phyloP scores from a whole-genome alignment of 345 rosid genomes.

The Citrus cavaleriei region DNA sequence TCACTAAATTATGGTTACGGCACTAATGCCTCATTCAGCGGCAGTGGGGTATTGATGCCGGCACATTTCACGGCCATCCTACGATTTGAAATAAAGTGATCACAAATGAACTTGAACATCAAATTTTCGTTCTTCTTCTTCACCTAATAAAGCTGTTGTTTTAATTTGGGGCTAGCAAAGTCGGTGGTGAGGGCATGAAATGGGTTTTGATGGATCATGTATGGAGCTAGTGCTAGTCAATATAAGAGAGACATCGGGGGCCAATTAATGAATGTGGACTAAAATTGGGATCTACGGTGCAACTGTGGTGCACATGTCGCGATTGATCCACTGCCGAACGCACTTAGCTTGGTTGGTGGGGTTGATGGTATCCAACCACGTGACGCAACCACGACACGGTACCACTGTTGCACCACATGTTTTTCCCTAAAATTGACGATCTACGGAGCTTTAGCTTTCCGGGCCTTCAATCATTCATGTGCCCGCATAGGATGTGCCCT shows the following conservation, averaged over 20 bases:
- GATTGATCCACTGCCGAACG: no score
- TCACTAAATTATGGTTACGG: not conserved
- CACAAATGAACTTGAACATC: no score
- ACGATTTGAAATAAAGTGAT: not conserved
- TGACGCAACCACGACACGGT: rapidly evolving
- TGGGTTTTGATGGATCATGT: not conserved
- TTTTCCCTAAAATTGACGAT: not conserved
- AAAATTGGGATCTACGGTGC: not conserved
- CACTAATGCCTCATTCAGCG: not conserved
- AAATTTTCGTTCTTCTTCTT: not conserved
- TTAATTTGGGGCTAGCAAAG: not conserved
- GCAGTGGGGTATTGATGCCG: slow-evolving; percentile 5
- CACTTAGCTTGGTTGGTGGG: no score
- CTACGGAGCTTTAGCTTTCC: not conserved
- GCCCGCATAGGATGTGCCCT: not conserved
- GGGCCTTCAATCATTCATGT: not conserved
- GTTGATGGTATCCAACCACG: no score
- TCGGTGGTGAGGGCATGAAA: not conserved
- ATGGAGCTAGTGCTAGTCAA: not conserved
- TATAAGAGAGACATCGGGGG: no score
- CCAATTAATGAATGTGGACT: not conserved
- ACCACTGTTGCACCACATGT: no score
- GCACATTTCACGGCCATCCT: not conserved
- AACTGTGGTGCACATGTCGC: no score
- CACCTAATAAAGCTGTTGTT: slow-evolving; percentile 3